Percentiles rank a stretch among this genome's conserved stretches.
Conservation (phyloP, 2,329 filamentous ascomycete genomes). For the Grosmannia huntii region DNA sequence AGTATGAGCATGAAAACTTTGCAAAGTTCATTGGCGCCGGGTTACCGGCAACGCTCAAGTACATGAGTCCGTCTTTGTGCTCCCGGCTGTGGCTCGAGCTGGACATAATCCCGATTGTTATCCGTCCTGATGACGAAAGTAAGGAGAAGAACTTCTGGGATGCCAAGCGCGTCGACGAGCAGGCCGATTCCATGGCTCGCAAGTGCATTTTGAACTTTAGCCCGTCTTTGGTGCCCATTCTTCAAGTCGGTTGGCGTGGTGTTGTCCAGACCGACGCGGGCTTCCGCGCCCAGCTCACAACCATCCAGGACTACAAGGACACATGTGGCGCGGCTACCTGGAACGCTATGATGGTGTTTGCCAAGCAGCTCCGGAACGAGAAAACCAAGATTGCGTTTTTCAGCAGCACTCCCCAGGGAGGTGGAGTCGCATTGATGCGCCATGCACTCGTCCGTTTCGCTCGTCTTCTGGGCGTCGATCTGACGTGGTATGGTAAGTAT, state of each 20-base stretch:
- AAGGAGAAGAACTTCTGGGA: slow-evolving; percentile 34
- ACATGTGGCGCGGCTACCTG: slow-evolving; percentile 52
- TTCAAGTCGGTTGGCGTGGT: slow-evolving; percentile 55
- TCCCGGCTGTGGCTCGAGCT: slow-evolving; percentile 63
- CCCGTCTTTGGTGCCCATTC: slow-evolving; percentile 54
- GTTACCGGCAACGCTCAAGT: slow-evolving; percentile 46
- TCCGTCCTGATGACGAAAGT: slow-evolving; percentile 35
- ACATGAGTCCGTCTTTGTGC: slow-evolving; percentile 51
- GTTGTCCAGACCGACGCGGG: slow-evolving; percentile 58
- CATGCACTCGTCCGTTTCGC: slow-evolving; percentile 65
- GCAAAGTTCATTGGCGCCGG: slow-evolving; percentile 66
- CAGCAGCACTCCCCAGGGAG: slow-evolving; percentile 70
- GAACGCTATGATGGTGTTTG: slow-evolving; percentile 51
- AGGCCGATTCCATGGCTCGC: slow-evolving; percentile 68
- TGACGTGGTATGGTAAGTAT: slow-evolving; percentile 55
- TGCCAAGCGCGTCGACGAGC: slow-evolving; percentile 57
- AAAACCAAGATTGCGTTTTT: slow-evolving; percentile 65
- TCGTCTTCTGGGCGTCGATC: slow-evolving; percentile 50
- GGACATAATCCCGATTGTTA: slow-evolving; percentile 61
- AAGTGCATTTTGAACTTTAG: slow-evolving; percentile 70
- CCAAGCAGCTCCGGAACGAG: slow-evolving; percentile 45
- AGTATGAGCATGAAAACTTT: slow-evolving; percentile 51
- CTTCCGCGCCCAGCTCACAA: slow-evolving; percentile 47
- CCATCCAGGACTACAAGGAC: slow-evolving; percentile 42
- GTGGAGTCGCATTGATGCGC: slow-evolving; percentile 70